A percentile compares a stretch with the other conserved stretches of the same genome.
phyloP scores from a whole-genome alignment of 768 basidiomycete species.

The Amanita subjunquillea region DNA sequence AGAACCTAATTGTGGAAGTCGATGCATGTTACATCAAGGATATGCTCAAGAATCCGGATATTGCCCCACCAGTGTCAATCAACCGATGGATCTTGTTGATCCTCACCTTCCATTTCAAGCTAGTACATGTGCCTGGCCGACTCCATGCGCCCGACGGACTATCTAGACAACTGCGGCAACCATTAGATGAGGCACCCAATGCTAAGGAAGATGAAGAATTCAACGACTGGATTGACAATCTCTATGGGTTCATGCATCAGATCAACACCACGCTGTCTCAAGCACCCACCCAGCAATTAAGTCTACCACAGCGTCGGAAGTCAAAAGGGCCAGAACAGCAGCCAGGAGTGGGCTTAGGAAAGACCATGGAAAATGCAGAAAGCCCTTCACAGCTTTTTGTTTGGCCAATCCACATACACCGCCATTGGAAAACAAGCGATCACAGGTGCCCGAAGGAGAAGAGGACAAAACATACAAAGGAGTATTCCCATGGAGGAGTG shows the following conservation, averaged over 20 bases:
- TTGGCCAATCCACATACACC: too few species aligned
- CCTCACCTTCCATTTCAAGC: conserved; percentile 18
- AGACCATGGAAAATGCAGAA: too few species aligned
- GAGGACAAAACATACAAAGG: too few species aligned
- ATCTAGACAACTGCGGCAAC: conserved; percentile 11
- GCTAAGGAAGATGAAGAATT: background rate
- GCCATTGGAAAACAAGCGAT: too few species aligned
- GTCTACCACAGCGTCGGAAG: background rate
- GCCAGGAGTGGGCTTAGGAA: too few species aligned
- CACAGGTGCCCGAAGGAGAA: too few species aligned
- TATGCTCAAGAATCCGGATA: too few species aligned
- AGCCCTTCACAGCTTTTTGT: too few species aligned
- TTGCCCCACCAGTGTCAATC: too few species aligned
- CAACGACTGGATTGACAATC: background rate
- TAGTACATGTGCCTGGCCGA: conserved; percentile 18
- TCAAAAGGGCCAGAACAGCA: background rate
- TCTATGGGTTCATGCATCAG: background rate
- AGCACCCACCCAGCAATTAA: background rate
- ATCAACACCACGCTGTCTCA: background rate
- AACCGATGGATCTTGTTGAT: conserved; percentile 18
- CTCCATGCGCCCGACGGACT: conserved; percentile 20
- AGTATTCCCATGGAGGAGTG: too few species aligned
- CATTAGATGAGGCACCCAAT: conserved; percentile 4
- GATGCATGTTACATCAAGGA: too few species aligned
- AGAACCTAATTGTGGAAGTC: too few species aligned